Percentiles rank a stretch among this genome's conserved stretches.
Evolutionary conservation across 305 asterid species (phyloP).

Genomic region (Fraxinus albicans): DNA sequence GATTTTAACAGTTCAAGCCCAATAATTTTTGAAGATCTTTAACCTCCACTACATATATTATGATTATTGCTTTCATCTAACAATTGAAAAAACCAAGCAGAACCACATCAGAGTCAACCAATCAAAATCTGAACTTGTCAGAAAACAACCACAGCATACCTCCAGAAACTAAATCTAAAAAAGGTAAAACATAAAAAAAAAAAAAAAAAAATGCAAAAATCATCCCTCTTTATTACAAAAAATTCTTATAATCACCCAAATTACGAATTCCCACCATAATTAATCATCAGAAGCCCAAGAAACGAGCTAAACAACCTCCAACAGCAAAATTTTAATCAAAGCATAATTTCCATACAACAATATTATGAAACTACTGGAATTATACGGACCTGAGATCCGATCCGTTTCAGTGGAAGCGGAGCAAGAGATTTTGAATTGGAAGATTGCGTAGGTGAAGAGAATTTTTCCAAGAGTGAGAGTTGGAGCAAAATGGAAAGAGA

Average conservation of each 20-base stretch:
- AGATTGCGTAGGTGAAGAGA: constrained; percentile 16
- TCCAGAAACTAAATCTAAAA: neutral
- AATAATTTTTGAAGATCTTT: neutral
- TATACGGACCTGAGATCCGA: constrained; percentile 28
- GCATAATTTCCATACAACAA: constrained; percentile 21
- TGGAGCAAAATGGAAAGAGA: neutral
- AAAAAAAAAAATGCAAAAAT: too few species aligned
- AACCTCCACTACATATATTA: neutral
- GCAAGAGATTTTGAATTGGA: neutral
- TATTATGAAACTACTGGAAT: neutral
- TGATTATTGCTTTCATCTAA: neutral
- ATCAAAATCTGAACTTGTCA: constrained; percentile 6
- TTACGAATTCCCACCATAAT: neutral
- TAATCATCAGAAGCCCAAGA: constrained; percentile 13
- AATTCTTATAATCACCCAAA: neutral
- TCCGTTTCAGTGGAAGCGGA: constrained; percentile 2
- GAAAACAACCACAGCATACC: too few species aligned
- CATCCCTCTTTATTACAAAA: neutral
- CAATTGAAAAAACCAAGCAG: neutral
- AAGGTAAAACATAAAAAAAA: neutral
- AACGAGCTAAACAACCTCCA: constrained; percentile 9
- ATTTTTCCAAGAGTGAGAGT: constrained; percentile 14
- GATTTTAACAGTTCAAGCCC: neutral
- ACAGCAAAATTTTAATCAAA: neutral
- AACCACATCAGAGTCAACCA: constrained; percentile 15